Evolutionary conservation across 805 yeast genomes (phyloP).

Genomic region (Myxozyma lipomycoides): DNA sequence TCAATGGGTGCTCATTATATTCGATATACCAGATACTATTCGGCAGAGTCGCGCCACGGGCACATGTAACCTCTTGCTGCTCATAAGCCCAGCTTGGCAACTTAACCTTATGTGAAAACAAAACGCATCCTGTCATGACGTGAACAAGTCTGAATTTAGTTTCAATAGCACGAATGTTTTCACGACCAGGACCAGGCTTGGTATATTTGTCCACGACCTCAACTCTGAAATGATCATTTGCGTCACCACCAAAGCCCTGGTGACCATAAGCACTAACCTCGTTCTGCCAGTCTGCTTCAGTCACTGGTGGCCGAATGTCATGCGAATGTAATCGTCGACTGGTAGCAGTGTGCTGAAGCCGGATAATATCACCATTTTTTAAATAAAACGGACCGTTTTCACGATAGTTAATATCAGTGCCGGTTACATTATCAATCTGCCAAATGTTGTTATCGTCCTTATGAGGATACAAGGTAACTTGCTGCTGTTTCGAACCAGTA

Average conservation of each 20-base stretch:
- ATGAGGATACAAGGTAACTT: conserved; percentile 67
- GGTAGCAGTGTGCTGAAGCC: conserved; percentile 68
- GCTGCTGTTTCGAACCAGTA: conserved; percentile 68
- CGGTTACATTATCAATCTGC: conserved; percentile 45
- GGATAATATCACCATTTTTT: conserved; percentile 53
- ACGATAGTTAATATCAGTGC: conserved; percentile 29
- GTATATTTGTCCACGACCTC: conserved; percentile 44
- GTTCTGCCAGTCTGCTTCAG: conserved; percentile 84
- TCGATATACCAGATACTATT: conserved; percentile 76
- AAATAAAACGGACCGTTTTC: conserved; percentile 45
- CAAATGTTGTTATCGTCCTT: conserved; percentile 69
- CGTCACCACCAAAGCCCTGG: conserved; percentile 58
- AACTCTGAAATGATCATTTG: conserved; percentile 66
- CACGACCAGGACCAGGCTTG: conserved; percentile 39
- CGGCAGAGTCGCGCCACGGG: conserved; percentile 63
- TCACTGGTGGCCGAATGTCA: conserved; percentile 77
- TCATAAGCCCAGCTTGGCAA: conserved; percentile 81
- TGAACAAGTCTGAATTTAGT: conserved; percentile 69
- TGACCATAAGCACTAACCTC: conserved; percentile 76
- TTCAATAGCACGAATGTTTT: conserved; percentile 52
- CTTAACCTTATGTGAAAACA: conserved; percentile 67
- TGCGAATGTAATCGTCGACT: conserved; percentile 65
- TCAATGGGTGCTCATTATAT: conserved; percentile 51
- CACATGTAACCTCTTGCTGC: conserved; percentile 87
- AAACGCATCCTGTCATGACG: conserved; percentile 59